These are phyloP conservation scores for Fomitopsis palustris DNA, from an alignment of 1,284 basidiomycete species.

Conservation along the genomic window DNA sequence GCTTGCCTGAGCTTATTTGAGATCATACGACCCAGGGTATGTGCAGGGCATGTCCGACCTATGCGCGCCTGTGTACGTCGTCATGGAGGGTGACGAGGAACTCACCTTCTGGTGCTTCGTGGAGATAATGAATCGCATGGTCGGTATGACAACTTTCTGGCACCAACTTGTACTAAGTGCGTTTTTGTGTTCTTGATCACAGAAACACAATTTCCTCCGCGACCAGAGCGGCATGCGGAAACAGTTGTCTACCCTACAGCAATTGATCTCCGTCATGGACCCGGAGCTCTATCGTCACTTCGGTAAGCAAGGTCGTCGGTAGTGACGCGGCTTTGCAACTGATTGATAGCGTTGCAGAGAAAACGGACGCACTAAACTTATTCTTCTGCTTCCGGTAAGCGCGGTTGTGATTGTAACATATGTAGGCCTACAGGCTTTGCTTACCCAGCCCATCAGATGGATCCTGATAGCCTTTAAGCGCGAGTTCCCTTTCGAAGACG, in stretches of 20 bases:
- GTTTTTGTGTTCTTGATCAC: constrained; percentile 1
- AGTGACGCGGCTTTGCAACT: constrained; percentile 3
- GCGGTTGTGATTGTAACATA: too few relatives aligned
- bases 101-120: constrained; percentile 96
- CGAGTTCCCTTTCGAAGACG: constrained; percentile 90
- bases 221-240: constrained; percentile 98
- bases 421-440: background rate
- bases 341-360: constrained; percentile 49
- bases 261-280: constrained; percentile 91
- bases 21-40: constrained; percentile 49
- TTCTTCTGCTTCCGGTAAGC: constrained; percentile 96
- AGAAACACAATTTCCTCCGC: constrained; percentile 94
- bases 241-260: constrained; percentile 86
- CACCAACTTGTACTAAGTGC: background rate
- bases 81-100: constrained; percentile 86
- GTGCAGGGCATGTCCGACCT: constrained; percentile 99
- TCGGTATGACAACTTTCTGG: constrained; percentile 31
- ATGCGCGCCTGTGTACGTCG: constrained; percentile 90
- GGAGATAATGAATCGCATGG: constrained; percentile 93
- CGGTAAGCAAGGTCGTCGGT: constrained; percentile 39
- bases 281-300: constrained; percentile 88
- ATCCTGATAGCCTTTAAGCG: constrained; percentile 91
- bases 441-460: constrained; percentile 46
- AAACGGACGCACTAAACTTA: constrained; percentile 87
- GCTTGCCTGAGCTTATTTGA: constrained; percentile 14